These are phyloP conservation scores for Colletotrichum aenigma DNA, from an alignment of 2,329 filamentous ascomycete species.

Conservation along the genomic window DNA sequence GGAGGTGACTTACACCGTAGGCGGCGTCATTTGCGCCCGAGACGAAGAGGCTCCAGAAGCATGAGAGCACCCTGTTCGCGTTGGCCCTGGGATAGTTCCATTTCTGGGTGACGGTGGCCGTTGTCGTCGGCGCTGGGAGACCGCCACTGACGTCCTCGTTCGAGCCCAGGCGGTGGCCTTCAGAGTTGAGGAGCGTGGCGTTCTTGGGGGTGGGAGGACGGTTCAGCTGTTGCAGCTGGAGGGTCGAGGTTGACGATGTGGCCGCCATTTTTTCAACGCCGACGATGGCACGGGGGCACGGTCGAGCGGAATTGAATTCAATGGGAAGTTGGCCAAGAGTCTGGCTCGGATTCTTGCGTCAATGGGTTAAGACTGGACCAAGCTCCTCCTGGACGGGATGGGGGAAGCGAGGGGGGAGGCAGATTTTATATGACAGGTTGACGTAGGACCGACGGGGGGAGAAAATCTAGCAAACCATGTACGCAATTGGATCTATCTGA, in stretches of 20 bases:
- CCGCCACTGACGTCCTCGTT: neutral
- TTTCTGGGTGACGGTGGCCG: constrained; percentile 31
- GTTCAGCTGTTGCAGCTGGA: constrained; percentile 1
- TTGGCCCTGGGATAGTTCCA: constrained; percentile 57
- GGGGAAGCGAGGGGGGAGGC: neutral
- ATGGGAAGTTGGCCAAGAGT: neutral
- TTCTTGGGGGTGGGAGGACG: neutral
- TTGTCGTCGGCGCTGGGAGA: constrained; percentile 9
- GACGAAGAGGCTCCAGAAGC: constrained; percentile 62
- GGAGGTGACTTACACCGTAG: constrained; percentile 52
- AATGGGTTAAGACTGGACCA: neutral
- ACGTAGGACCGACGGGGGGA: neutral
- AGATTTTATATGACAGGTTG: neutral
- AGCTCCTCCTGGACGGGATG: neutral
- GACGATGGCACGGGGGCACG: neutral
- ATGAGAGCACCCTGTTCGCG: constrained; percentile 50
- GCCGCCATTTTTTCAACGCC: neutral
- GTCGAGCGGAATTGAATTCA: neutral
- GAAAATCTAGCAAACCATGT: neutral
- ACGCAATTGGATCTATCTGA: neutral
- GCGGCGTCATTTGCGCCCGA: constrained; percentile 64
- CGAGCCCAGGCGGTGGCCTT: constrained; percentile 8
- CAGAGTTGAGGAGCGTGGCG: neutral
- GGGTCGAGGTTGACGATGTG: neutral
- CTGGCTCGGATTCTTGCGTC: neutral